phyloP scores from a whole-genome alignment of 495 filamentous ascomycete genomes.

The Venustampulla echinocandica region DNA sequence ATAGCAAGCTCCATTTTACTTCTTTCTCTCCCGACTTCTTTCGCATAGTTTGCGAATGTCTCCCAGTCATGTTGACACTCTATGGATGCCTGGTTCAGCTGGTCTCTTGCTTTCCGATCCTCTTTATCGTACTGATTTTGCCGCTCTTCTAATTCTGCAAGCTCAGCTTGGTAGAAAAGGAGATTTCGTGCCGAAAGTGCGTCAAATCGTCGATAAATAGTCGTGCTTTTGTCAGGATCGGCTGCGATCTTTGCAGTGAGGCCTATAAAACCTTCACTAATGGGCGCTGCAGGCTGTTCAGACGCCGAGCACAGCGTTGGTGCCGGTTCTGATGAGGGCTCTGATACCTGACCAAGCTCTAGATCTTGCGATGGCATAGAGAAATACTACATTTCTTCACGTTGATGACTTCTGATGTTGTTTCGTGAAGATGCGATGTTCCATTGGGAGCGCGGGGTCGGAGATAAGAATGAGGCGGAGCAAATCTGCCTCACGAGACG shows the following conservation, averaged over 20 bases:
- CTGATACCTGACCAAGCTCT: too few species aligned
- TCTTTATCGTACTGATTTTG: constrained; percentile 4
- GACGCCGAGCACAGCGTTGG: too few species aligned
- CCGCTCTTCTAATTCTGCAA: constrained; percentile 9
- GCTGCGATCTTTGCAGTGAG: constrained; percentile 5
- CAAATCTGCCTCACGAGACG: too few species aligned
- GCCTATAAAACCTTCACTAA: constrained; percentile 4
- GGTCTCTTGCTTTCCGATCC: constrained; percentile 1
- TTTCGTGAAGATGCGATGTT: too few species aligned
- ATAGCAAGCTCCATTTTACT: not conserved
- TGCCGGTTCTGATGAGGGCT: too few species aligned
- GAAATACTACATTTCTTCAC: too few species aligned
- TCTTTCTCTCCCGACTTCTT: not conserved
- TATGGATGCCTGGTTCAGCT: not conserved
- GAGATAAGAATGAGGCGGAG: too few species aligned
- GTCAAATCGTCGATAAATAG: constrained; percentile 14
- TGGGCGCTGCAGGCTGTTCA: too few species aligned
- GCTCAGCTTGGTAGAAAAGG: constrained; percentile 7
- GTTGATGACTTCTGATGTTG: too few species aligned
- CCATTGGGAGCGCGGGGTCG: too few species aligned
- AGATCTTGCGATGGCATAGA: too few species aligned
- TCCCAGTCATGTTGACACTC: constrained; percentile 6
- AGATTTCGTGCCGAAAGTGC: constrained; percentile 8
- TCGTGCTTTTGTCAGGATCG: constrained; percentile 12
- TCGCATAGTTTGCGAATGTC: not conserved